Base-by-base conservation (phyloP, 2,329 filamentous ascomycete genomes). In the Lachnum nothofagi region DNA sequence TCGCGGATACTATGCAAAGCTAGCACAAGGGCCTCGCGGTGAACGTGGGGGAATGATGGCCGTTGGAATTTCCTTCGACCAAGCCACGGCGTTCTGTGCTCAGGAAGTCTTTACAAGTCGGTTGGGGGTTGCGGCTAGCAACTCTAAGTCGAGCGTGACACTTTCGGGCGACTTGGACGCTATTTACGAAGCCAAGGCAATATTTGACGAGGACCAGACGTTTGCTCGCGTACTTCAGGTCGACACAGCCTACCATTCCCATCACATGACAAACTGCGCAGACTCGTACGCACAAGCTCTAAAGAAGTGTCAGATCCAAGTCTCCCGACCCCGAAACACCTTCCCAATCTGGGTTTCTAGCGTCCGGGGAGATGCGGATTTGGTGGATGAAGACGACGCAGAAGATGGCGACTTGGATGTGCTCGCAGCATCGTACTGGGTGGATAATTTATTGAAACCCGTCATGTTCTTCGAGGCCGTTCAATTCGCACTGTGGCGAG, bases 121-220 rank as follows among this genome's bases (percentile, higher is more conserved):
- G 19, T 17, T 56, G 19, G 14, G 53, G 17, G 57, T 69, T 27
- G 68, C 68, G 5, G 64, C 63, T 7, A 53, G 54, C 5, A 66
- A 63, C 44, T 49, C 46, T 17, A 7, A 23, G 9, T 20, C 35
- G 2, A 61, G 51, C 38, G 52, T 63, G 5, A 64, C 63, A 1
- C 10, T 64, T 1, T 59, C 58, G 9, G 63, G 64, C 3, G 54
- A 61, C 38, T 27, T 16, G 2, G 54, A 60, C 41, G 51, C 42
- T 9, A 51, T 58, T 16, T 27, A 42, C 16, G 39, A 54, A 12
- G 35, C 38, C 1, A 38, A 49, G 14, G 10, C 14, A 2, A 35
- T 48, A 5, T 44, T 60, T 7, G 52, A 58, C 1, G 42, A 54
- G 0, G 45, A 52, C 10, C 19, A 37, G 1, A 48, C 51, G 3